phyloP scores from a whole-genome alignment of 2,329 filamentous ascomycete species.

The Bipolaris bicolor region DNA sequence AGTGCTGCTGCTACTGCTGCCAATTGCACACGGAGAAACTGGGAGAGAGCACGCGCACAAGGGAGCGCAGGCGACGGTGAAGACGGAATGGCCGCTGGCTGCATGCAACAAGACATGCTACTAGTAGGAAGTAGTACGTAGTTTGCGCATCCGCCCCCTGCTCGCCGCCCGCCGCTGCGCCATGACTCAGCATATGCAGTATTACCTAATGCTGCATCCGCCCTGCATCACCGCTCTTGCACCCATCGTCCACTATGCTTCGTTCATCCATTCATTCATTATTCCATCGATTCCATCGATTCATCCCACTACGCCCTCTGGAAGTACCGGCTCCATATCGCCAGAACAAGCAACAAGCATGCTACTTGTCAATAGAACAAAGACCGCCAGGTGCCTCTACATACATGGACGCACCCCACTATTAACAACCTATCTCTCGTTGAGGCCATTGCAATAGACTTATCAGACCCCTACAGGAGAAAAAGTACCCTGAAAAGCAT shows the following conservation, averaged over 20 bases:
- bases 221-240: too few species aligned
- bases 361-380: background rate
- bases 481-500: background rate
- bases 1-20: constrained; percentile 10
- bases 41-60: constrained; percentile 8
- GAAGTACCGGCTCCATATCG: background rate
- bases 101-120: background rate
- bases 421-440: background rate
- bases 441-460: background rate
- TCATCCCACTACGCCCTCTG: too few species aligned
- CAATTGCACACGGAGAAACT: background rate
- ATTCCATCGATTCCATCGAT: too few species aligned
- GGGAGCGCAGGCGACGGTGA: constrained; percentile 10
- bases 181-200: too few species aligned
- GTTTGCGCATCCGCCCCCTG: constrained; percentile 21
- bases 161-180: constrained; percentile 9
- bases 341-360: constrained; percentile 3
- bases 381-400: background rate
- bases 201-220: too few species aligned
- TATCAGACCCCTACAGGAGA: too few species aligned
- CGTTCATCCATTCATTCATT: too few species aligned
- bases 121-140: constrained; percentile 15
- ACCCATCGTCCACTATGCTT: background rate
- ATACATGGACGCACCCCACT: background rate
- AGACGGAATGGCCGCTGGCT: background rate